phyloP scores from a whole-genome alignment of 345 rosid genomes.

The Eucalyptus erythrocorys region DNA sequence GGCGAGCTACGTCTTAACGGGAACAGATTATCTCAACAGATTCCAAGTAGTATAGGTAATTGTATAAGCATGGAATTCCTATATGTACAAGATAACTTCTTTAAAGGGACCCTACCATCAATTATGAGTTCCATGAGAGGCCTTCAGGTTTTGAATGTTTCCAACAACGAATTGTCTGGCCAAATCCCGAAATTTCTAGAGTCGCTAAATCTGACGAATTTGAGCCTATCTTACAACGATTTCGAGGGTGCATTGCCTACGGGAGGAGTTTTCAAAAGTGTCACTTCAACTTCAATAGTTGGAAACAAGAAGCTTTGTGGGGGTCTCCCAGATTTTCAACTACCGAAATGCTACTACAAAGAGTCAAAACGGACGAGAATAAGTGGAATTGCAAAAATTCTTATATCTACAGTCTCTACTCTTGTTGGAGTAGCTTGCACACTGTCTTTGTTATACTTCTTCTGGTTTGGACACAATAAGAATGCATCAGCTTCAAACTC shows the following conservation, averaged over 20 bases:
- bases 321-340: background rate
- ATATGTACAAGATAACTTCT: background rate
- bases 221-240: background rate
- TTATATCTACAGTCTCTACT: fast-evolving
- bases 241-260: background rate
- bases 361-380: background rate
- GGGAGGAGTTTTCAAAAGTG: background rate
- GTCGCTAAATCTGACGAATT: background rate
- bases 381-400: background rate
- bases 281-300: background rate
- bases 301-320: background rate
- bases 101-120: background rate
- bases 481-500: background rate
- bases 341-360: background rate
- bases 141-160: background rate
- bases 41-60: background rate
- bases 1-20: fast-evolving
- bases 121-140: background rate
- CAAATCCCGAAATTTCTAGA: background rate
- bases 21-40: background rate
- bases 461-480: background rate
- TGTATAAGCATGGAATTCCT: background rate
- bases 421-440: background rate
- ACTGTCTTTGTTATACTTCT: background rate
- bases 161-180: background rate